A percentile compares a stretch with the other conserved stretches of the same genome.
These are phyloP conservation scores for Groenewaldozyma tartarivorans DNA, from an alignment of 805 yeast genomes.

Conservation along the genomic window DNA sequence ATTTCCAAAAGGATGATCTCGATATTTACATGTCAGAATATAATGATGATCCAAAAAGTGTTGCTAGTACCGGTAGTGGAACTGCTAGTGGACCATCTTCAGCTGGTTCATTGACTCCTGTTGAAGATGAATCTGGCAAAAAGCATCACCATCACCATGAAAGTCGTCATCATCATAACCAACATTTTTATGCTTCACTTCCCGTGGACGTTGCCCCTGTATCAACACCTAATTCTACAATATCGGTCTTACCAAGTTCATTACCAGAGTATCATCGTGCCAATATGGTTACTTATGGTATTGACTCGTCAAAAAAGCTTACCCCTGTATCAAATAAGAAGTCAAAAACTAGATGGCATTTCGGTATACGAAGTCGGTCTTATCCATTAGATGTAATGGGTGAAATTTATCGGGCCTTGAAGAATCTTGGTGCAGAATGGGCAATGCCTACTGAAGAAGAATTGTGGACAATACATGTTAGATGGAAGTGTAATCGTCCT, in stretches of 20 bases:
- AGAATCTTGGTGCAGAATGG: constrained; percentile 96
- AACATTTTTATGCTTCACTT: constrained; percentile 27
- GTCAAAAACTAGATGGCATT: constrained; percentile 96
- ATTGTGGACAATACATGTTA: constrained; percentile 88
- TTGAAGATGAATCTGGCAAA: background rate
- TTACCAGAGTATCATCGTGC: constrained; percentile 92
- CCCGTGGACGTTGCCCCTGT: constrained; percentile 18
- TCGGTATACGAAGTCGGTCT: constrained; percentile 91
- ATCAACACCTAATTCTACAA: constrained; percentile 60
- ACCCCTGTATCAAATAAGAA: constrained; percentile 54
- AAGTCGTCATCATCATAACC: constrained; percentile 20
- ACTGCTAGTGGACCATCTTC: constrained; percentile 3
- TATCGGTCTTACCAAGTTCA: constrained; percentile 88
- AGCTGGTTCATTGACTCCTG: background rate
- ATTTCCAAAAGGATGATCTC: constrained; percentile 15
- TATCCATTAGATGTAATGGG: constrained; percentile 99
- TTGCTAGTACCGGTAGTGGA: constrained; percentile 1
- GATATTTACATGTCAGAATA: constrained; percentile 13
- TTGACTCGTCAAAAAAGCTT: constrained; percentile 35
- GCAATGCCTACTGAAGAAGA: constrained; percentile 91
- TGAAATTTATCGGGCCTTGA: constrained; percentile 88
- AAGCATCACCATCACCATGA: too few species aligned
- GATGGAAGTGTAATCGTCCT: constrained; percentile 63
- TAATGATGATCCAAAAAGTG: constrained; percentile 4
- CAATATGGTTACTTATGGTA: constrained; percentile 59